Evolutionary conservation across 176 grass and related monocot genomes (phyloP).

Genomic region (Sorghum bicolor): DNA sequence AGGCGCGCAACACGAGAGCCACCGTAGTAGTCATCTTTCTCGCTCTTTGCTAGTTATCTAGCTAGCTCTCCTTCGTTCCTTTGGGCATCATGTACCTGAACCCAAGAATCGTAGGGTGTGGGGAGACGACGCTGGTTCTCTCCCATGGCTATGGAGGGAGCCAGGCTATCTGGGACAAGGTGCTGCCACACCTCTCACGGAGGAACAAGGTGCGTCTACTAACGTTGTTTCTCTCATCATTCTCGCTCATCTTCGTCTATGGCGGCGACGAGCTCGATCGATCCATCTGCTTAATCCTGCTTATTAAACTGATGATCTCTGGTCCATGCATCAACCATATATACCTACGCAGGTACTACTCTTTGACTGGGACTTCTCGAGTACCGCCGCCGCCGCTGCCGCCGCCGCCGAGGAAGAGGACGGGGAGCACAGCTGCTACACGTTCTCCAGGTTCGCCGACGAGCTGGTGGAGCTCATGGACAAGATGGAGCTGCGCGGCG

Average conservation of each 20-base stretch:
- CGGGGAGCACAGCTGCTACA: constrained; percentile 16
- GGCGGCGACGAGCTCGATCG: neutral
- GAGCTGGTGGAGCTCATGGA: constrained; percentile 60
- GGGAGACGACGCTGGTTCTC: constrained; percentile 62
- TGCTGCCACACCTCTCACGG: constrained; percentile 47
- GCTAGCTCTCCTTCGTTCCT: no score
- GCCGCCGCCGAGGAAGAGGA: neutral
- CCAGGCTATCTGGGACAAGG: constrained; percentile 69
- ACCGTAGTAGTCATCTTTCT: neutral
- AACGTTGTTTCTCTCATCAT: neutral
- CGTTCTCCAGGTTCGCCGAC: constrained; percentile 58
- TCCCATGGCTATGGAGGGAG: constrained; percentile 71
- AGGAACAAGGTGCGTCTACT: constrained; percentile 33
- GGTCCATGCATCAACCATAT: neutral
- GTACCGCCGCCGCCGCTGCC: neutral
- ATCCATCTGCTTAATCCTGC: neutral
- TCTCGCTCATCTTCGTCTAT: neutral
- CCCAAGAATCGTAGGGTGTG: constrained; percentile 49
- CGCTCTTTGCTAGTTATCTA: neutral
- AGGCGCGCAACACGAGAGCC: neutral
- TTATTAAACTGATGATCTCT: neutral
- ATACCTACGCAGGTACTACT: constrained; percentile 39
- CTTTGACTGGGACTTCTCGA: constrained; percentile 88
- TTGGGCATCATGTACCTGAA: constrained; percentile 43
- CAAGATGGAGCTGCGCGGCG: constrained; percentile 32